Base-by-base conservation (phyloP, 2,329 filamentous ascomycete species). In the Knufia petricola region DNA sequence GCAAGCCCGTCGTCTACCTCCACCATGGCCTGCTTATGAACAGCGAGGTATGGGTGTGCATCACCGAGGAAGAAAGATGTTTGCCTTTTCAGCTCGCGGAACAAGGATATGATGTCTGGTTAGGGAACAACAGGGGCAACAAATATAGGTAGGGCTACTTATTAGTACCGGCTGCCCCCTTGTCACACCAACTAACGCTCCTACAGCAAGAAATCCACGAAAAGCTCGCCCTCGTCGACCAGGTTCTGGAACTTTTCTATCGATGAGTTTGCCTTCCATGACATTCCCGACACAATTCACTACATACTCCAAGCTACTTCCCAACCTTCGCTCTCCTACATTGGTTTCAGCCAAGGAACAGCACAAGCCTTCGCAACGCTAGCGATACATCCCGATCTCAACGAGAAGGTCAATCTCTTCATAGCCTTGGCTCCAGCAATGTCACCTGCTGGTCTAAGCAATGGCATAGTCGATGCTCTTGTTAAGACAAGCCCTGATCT, bases 21-120 rank as follows among this genome's bases (percentile, higher is more conserved):
- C 92, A 98, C 62, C 92, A 98, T 66, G 92, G 90, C 7, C 75
- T 98, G 50, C 77, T 98, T 62, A 98, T 98, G 92, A 96, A 95
- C 67, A 95, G 88, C 59, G 92, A 98, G 66, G 90, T 98, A 28
- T 98, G 92, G 92, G 87, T 96, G 7, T 94, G 87, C 62, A 70
- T 90, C 62, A 94, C 90, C 0, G 86, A 95, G 57, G 81, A 83
- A 58, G 78, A 94, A 65, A 78, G 89, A 58, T 90, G 85, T 57
- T 72, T 98, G 32, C 87, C 92, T 0, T 96, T 98, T 63, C 78
- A 85, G 57, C 73, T 98, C 37, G 87, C 94, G 0, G 87, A 95
- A 61, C 78, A 79, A 60, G 92, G 92, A 2, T 98, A 94, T 60
- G 92, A 98, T 70, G 90, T 96, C 55, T 98, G 92, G 86, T 75